Percentiles rank a stretch among this genome's conserved stretches.
Conservation (phyloP, 2,329 filamentous ascomycete genomes). For the Fusarium tricinctum region DNA sequence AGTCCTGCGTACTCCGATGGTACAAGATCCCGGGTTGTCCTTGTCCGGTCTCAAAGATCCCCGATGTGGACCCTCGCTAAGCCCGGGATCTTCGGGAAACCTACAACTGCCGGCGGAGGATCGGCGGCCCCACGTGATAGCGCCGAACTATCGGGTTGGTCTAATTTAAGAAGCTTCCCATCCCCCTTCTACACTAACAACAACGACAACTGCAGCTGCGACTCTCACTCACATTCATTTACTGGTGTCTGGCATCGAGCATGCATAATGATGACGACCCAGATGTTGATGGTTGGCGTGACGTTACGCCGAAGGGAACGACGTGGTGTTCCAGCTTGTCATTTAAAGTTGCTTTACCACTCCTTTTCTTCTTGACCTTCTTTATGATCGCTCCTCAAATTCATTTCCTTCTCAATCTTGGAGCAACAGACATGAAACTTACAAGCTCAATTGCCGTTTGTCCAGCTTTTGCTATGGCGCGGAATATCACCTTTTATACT, state of each 20-base stretch:
- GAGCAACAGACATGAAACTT: slow-evolving; percentile 35
- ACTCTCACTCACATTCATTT: neutral
- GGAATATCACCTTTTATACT: slow-evolving; percentile 55
- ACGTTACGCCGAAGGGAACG: neutral
- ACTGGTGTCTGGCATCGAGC: neutral
- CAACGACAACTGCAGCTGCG: neutral
- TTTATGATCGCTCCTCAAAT: slow-evolving; percentile 36
- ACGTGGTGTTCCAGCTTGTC: slow-evolving; percentile 29
- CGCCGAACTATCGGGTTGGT: slow-evolving; percentile 29
- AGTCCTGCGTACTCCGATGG: neutral
- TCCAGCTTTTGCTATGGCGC: slow-evolving; percentile 32
- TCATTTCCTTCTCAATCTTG: slow-evolving; percentile 15
- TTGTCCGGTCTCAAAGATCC: too few species aligned
- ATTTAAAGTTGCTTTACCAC: slow-evolving; percentile 36
- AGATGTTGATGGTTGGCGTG: neutral
- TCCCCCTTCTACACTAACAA: slow-evolving; percentile 1
- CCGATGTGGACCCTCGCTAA: slow-evolving; percentile 12
- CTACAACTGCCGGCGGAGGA: slow-evolving; percentile 22
- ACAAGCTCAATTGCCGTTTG: slow-evolving; percentile 39
- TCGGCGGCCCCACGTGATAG: slow-evolving; percentile 35
- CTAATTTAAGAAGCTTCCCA: neutral
- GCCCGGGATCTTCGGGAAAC: neutral
- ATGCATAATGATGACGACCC: slow-evolving; percentile 30
- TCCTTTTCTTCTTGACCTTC: slow-evolving; percentile 38
- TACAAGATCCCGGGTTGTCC: slow-evolving; percentile 7